Conservation (phyloP, 441 rosid species). For the Viola pubescens region DNA sequence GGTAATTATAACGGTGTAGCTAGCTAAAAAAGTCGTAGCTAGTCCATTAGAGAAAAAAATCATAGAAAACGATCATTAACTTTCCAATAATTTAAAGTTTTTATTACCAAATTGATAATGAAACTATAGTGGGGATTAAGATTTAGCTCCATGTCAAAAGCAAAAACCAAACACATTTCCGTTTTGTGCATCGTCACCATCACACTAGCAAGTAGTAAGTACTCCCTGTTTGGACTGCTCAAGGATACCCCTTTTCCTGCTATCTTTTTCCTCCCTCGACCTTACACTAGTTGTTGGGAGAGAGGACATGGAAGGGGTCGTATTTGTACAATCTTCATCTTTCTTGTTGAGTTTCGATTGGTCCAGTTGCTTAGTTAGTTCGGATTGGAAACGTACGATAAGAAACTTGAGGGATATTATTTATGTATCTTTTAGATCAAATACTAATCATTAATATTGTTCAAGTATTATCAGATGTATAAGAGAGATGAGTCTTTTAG, state of each 20-base stretch:
- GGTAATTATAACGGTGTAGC: background rate
- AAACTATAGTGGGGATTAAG: conserved; percentile 9
- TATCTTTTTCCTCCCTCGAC: background rate
- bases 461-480: no score
- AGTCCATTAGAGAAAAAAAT: conserved; percentile 17
- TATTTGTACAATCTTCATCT: conserved; percentile 5
- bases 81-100: conserved; percentile 15
- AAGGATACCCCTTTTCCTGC: no score
- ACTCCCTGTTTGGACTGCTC: no score
- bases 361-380: background rate
- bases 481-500: no score
- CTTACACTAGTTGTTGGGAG: conserved; percentile 1
- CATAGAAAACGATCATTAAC: conserved; percentile 16
- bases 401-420: no score
- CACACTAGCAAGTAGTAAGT: no score
- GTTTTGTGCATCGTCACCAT: conserved; percentile 10
- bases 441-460: no score
- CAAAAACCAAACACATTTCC: conserved; percentile 11
- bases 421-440: no score
- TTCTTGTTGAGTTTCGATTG: background rate
- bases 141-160: conserved; percentile 7
- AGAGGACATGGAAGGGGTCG: conserved; percentile 3
- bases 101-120: conserved; percentile 12
- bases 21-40: background rate
- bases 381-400: background rate